Evolutionary conservation across 768 basidiomycete species (phyloP).

Genomic region (Serendipita indica): DNA sequence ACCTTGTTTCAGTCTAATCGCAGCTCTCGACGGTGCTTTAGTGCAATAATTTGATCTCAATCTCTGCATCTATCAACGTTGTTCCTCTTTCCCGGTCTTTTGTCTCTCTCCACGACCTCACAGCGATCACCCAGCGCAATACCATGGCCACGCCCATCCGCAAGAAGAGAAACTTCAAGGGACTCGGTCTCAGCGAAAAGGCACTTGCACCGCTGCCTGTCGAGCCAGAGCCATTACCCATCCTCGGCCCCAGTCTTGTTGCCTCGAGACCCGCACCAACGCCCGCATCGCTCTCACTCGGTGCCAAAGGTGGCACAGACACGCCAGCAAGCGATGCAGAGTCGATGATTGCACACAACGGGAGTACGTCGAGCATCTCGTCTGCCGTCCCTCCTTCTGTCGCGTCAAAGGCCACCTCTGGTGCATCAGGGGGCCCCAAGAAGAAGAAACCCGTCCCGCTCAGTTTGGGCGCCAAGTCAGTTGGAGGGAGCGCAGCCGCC

Average conservation of each 20-base stretch:
- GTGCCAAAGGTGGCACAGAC: constrained; percentile 22
- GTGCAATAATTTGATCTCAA: no score
- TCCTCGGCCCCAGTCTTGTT: constrained; percentile 25
- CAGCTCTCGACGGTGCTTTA: no score
- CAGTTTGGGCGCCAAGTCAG: not conserved
- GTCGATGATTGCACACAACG: constrained; percentile 32
- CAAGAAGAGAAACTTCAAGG: constrained; percentile 89
- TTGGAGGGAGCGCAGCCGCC: constrained; percentile 1
- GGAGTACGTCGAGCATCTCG: constrained; percentile 23
- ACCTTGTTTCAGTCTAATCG: no score
- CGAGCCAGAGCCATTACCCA: constrained; percentile 19
- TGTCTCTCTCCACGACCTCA: not conserved
- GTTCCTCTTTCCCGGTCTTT: no score
- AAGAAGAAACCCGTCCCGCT: not conserved
- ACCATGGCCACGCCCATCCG: constrained; percentile 41
- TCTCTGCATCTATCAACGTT: no score
- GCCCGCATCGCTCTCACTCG: not conserved
- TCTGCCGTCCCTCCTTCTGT: constrained; percentile 24
- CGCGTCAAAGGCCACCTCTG: constrained; percentile 19
- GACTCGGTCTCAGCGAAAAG: constrained; percentile 51
- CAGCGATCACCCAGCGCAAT: not conserved
- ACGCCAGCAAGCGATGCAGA: constrained; percentile 30
- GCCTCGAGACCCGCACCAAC: constrained; percentile 25
- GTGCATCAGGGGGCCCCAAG: not conserved
- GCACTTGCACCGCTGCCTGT: constrained; percentile 12